Conservation (phyloP, 1,139 yeast genomes). For the Kurtzmaniella quercitrusa region DNA sequence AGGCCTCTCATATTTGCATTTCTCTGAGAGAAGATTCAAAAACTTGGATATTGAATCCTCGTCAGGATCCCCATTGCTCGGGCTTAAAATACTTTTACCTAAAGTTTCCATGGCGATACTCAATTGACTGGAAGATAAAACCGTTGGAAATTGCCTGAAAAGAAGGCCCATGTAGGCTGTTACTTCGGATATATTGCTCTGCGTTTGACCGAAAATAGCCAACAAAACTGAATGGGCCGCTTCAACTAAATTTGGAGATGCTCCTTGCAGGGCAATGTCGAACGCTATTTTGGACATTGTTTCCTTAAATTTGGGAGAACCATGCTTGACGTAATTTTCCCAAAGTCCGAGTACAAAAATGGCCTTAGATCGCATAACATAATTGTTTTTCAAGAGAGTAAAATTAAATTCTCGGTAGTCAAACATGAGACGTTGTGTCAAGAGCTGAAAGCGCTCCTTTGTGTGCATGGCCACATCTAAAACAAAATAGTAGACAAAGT, state of each 20-base stretch:
- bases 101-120: slow-evolving; percentile 56
- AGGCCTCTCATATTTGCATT: slow-evolving; percentile 29
- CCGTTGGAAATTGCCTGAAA: slow-evolving; percentile 50
- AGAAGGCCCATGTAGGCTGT: slow-evolving; percentile 31
- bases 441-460: slow-evolving; percentile 29
- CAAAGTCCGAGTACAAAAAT: slow-evolving; percentile 55
- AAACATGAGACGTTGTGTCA: slow-evolving; percentile 39
- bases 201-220: slow-evolving; percentile 32
- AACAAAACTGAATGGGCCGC: slow-evolving; percentile 67
- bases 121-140: slow-evolving; percentile 55
- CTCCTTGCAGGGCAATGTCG: slow-evolving; percentile 20
- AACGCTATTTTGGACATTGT: slow-evolving; percentile 42
- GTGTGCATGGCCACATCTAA: slow-evolving; percentile 36
- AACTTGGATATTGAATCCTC: slow-evolving; percentile 24
- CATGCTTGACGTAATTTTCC: slow-evolving; percentile 50
- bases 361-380: slow-evolving; percentile 45
- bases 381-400: slow-evolving; percentile 27
- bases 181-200: slow-evolving; percentile 18
- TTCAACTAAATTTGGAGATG: slow-evolving; percentile 44
- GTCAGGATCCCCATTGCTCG: slow-evolving; percentile 18
- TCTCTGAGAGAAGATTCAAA: slow-evolving; percentile 37
- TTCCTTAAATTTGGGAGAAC: slow-evolving; percentile 21
- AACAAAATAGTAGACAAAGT: slow-evolving; percentile 55
- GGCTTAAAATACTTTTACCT: slow-evolving; percentile 42
- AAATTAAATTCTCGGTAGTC: slow-evolving; percentile 36